Base-by-base conservation (phyloP, 768 basidiomycete species). In the Termitomyces sp. region DNA sequence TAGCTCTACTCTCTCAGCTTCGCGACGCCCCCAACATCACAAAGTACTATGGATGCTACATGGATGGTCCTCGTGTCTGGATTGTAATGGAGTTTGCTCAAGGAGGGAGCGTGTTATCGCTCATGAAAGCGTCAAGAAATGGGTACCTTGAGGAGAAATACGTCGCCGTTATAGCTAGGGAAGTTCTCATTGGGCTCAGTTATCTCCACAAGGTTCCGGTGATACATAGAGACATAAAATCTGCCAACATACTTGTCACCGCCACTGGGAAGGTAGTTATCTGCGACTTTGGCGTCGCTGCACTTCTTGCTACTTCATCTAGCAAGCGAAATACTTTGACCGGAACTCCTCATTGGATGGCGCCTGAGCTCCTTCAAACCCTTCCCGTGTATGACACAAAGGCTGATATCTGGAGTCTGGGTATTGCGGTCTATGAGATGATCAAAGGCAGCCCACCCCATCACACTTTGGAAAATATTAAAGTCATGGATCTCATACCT, bases 311-410 rank as follows among this genome's bases (percentile, higher is more conserved):
- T 26, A 91, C 86, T 16, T 80, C 86, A 3, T 86, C 88, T 12
- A 93, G 93, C 71, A 98, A 98, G 71, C 86, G 97, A 24, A 94
- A 95, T 53, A 99, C 97, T 0, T 84, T 98, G 67, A 93, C 95
- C 60, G 97, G 97, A 1, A 98, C 97, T 1, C 96, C 95, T 0
- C 93, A 97, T 69, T 98, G 96, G 96, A 99, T 99, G 97, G 97
- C 97, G 0, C 97, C 97, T 0, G 97, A 99, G 72, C 94, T 98
- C 3, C 92, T 96, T 16, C 91, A 93, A 62, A 81, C 82, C 10
- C 87, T 91, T 12, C 85, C 93, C n/a, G 81, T 87, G 43, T 98
- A 99, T 72, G 96, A 99, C 68, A 90, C 91, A 53, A 98, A 97
- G 70, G 97, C 96, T 3, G 97, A 99, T 67, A 93, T 99, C 43